phyloP scores from a whole-genome alignment of 805 yeast genomes.

The Diddensiella santjacobensis region DNA sequence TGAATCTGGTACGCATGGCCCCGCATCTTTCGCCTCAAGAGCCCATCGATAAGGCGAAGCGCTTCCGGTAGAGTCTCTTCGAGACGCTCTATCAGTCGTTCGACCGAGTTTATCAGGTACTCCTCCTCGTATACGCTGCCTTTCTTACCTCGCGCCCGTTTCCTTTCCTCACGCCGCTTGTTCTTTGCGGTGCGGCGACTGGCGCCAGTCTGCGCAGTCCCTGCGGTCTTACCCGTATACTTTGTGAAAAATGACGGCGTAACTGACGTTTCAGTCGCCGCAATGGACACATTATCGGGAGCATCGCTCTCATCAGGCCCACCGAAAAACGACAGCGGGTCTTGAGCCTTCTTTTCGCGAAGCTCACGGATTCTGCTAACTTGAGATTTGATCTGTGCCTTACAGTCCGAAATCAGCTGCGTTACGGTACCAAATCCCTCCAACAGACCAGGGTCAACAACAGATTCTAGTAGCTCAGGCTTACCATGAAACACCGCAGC shows the following conservation, averaged over 20 bases:
- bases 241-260: conserved; percentile 91
- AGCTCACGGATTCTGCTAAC: conserved; percentile 77
- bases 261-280: conserved; percentile 90
- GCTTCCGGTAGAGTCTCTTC: conserved; percentile 74
- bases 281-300: conserved; percentile 91
- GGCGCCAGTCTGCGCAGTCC: conserved; percentile 96
- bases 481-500: conserved; percentile 42
- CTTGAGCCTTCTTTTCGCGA: conserved; percentile 74
- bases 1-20: conserved; percentile 84
- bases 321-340: conserved; percentile 84
- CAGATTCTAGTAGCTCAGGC: conserved; percentile 39
- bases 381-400: conserved; percentile 79
- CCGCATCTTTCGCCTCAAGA: conserved; percentile 65
- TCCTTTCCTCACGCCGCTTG: conserved; percentile 90
- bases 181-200: conserved; percentile 90
- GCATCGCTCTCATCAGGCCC: conserved; percentile 72
- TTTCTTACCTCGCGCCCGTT: conserved; percentile 93
- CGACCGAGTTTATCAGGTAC: conserved; percentile 81
- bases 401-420: conserved; percentile 91
- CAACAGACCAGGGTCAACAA: conserved; percentile 69
- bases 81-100: conserved; percentile 81
- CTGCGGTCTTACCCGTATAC: conserved; percentile 93
- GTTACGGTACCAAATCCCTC: conserved; percentile 88
- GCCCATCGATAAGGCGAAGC: conserved; percentile 63
- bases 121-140: conserved; percentile 98